Conservation (phyloP, 805 yeast species). For the Candida boleticola region DNA sequence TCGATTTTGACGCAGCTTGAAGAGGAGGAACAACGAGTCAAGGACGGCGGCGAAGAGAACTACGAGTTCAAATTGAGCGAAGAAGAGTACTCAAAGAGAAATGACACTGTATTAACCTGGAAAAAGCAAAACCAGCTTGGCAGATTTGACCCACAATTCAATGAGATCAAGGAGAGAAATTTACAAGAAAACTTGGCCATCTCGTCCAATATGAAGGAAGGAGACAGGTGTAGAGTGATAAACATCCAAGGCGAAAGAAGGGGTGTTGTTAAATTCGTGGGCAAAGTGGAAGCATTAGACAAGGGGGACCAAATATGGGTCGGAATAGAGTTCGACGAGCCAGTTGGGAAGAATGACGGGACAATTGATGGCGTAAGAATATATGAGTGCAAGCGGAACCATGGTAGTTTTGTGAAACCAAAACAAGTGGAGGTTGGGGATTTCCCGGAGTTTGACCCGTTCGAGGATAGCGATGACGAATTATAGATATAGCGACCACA, state of each 20-base stretch:
- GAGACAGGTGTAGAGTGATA: slow-evolving; percentile 53
- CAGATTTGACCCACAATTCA: slow-evolving; percentile 58
- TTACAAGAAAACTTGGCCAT: slow-evolving; percentile 29
- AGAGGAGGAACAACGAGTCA: slow-evolving; percentile 15
- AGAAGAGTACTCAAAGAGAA: slow-evolving; percentile 57
- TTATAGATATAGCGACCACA: neutral
- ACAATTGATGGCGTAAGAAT: slow-evolving; percentile 56
- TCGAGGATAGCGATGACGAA: slow-evolving; percentile 49
- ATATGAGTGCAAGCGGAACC: slow-evolving; percentile 54
- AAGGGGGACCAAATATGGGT: slow-evolving; percentile 56
- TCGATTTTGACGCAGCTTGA: slow-evolving; percentile 45
- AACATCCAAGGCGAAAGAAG: slow-evolving; percentile 51
- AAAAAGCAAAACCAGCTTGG: slow-evolving; percentile 69
- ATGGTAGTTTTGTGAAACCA: slow-evolving; percentile 82
- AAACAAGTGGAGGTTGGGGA: slow-evolving; percentile 66
- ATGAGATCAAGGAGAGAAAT: slow-evolving; percentile 23
- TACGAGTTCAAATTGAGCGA: slow-evolving; percentile 50
- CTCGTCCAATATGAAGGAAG: slow-evolving; percentile 36
- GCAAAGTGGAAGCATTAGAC: slow-evolving; percentile 62
- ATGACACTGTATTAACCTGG: slow-evolving; percentile 73
- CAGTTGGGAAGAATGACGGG: slow-evolving; percentile 87
- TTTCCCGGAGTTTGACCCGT: slow-evolving; percentile 48
- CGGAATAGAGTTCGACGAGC: slow-evolving; percentile 83
- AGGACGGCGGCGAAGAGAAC: slow-evolving; percentile 18
- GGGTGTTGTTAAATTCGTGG: slow-evolving; percentile 72